A percentile compares a stretch with the other conserved stretches of the same genome.
Evolutionary conservation across 768 basidiomycete genomes (phyloP).

Genomic region (Lactarius akahatsu): DNA sequence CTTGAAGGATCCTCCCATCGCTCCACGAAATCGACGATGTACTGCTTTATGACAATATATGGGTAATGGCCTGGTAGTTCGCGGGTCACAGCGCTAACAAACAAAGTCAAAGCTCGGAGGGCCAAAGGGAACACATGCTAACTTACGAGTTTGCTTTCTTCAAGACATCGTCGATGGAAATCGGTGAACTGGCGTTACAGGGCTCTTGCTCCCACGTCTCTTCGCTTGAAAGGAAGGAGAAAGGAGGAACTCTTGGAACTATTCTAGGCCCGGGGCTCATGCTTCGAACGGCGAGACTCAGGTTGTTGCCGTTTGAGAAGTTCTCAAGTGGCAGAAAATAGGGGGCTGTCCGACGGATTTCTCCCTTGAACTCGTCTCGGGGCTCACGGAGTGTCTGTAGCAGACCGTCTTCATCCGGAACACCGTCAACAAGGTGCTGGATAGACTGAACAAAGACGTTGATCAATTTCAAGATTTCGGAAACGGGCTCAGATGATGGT

Average conservation of each 20-base stretch:
- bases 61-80: constrained; percentile 67
- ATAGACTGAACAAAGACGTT: constrained; percentile 47
- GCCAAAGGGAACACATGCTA: not conserved
- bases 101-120: not conserved
- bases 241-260: constrained; percentile 11
- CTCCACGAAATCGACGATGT: constrained; percentile 27
- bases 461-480: constrained; percentile 50
- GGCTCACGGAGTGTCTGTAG: constrained; percentile 52
- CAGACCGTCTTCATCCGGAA: constrained; percentile 49
- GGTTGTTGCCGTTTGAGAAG: too few species aligned
- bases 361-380: constrained; percentile 46
- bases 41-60: constrained; percentile 38
- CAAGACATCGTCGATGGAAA: constrained; percentile 52
- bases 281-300: too few species aligned
- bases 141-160: constrained; percentile 45
- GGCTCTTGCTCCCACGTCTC: constrained; percentile 37
- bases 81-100: constrained; percentile 56
- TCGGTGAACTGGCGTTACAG: constrained; percentile 24
- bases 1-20: constrained; percentile 29
- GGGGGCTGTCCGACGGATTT: constrained; percentile 52
- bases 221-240: constrained; percentile 42
- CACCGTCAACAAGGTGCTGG: constrained; percentile 47
- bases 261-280: too few species aligned
- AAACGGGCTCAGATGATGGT: constrained; percentile 53
- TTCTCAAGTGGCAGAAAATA: constrained; percentile 50